phyloP scores from a whole-genome alignment of 805 yeast genomes.

The Starmerella vaccinii region DNA sequence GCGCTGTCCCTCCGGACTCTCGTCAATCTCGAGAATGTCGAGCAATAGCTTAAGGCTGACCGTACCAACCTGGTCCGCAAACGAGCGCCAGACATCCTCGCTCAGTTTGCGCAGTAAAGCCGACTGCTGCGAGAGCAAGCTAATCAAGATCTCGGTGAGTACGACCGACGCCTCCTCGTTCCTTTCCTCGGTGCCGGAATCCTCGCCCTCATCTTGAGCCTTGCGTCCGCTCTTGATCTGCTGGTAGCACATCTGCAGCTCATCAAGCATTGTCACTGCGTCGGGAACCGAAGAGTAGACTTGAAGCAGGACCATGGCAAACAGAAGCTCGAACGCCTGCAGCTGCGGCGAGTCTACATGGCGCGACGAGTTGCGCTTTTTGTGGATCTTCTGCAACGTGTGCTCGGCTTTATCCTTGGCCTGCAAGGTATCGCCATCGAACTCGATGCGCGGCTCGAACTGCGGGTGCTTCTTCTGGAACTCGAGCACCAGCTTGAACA shows the following conservation, averaged over 20 bases:
- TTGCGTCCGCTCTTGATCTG: conserved; percentile 34
- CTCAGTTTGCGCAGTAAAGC: conserved; percentile 49
- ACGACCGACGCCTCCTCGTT: conserved; percentile 39
- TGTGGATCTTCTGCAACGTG: conserved; percentile 38
- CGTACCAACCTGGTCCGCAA: conserved; percentile 38
- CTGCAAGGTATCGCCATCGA: conserved; percentile 50
- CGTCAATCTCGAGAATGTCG: conserved; percentile 54
- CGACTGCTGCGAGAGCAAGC: conserved; percentile 48
- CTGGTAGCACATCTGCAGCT: conserved; percentile 52
- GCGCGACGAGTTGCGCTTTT: conserved; percentile 32
- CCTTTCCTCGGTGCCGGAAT: conserved; percentile 31
- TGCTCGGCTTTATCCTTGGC: conserved; percentile 43
- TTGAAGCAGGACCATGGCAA: conserved; percentile 68
- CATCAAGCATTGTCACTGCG: conserved; percentile 62
- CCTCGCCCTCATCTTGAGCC: conserved; percentile 30
- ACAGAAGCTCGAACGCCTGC: conserved; percentile 61
- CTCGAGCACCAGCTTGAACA: conserved; percentile 20
- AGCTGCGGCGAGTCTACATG: conserved; percentile 37
- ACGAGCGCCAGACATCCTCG: conserved; percentile 46
- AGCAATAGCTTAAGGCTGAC: conserved; percentile 42
- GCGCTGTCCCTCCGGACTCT: conserved; percentile 71
- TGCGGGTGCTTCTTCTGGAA: conserved; percentile 20
- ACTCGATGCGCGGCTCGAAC: conserved; percentile 30
- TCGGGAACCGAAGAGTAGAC: conserved; percentile 65
- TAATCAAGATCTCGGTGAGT: conserved; percentile 49